A percentile compares a stretch with the other conserved stretches of the same genome.
These are phyloP conservation scores for Jaenimonas drosophilae DNA, from an alignment of 208 protist species.

Conservation along the genomic window DNA sequence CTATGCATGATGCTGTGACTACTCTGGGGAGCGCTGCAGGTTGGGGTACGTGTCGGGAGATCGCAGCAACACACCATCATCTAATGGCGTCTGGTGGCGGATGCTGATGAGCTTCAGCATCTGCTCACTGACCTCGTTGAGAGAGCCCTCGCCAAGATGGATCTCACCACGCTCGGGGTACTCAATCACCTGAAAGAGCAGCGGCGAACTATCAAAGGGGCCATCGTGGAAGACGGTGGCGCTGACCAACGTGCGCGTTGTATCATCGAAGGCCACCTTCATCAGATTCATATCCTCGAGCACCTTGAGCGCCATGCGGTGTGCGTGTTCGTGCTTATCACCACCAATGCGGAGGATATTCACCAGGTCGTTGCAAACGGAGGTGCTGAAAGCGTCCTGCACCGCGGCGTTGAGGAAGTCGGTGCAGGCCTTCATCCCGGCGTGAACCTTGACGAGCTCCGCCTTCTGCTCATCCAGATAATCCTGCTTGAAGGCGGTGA, in stretches of 20 bases:
- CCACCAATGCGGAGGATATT: conserved; percentile 84
- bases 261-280: conserved; percentile 56
- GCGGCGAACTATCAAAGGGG: conserved; percentile 72
- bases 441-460: conserved; percentile 48
- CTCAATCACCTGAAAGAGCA: conserved; percentile 84
- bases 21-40: conserved; percentile 78
- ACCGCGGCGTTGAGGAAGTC: conserved; percentile 41
- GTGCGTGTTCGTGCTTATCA: conserved; percentile 54
- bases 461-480: conserved; percentile 73
- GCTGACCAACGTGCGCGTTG: conserved; percentile 63
- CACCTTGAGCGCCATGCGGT: conserved; percentile 61
- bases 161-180: conserved; percentile 86
- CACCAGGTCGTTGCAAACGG: conserved; percentile 76
- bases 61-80: conserved; percentile 55
- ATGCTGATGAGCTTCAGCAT: conserved; percentile 69
- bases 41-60: conserved; percentile 70
- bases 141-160: conserved; percentile 27
- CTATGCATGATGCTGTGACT: too few relatives aligned
- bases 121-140: conserved; percentile 52
- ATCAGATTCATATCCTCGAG: conserved; percentile 86
- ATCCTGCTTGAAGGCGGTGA: conserved; percentile 84
- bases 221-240: conserved; percentile 69
- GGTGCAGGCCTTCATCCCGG: conserved; percentile 58
- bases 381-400: conserved; percentile 51
- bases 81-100: conserved; percentile 78